Evolutionary conservation across 179 eudicot species (phyloP).

Genomic region (Carnegiea gigantea): DNA sequence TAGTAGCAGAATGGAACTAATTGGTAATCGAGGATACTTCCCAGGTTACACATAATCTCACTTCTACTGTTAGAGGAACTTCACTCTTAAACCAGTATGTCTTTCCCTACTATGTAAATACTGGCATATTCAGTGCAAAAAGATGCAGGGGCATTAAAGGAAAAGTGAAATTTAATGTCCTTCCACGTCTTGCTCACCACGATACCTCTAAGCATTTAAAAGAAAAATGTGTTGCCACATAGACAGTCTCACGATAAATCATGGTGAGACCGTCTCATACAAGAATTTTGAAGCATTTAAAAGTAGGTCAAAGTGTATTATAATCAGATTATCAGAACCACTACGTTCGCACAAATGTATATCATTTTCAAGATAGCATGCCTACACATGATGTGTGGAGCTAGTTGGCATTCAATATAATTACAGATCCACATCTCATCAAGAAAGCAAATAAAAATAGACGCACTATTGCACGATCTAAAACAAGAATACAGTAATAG

Average conservation of each 20-base stretch:
- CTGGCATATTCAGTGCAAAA: neutral
- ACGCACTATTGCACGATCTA: neutral
- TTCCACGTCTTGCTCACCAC: no score
- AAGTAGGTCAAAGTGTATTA: neutral
- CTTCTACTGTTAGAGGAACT: no score
- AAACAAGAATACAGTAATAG: neutral
- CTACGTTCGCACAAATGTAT: neutral
- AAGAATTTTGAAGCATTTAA: neutral
- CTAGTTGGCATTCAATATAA: neutral
- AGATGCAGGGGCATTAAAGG: no score
- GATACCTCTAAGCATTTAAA: no score
- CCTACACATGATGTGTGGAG: neutral
- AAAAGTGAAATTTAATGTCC: no score
- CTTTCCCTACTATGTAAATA: neutral
- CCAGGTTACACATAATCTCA: neutral
- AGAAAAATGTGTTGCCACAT: conserved; percentile 5
- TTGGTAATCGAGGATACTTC: neutral
- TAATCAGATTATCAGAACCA: neutral
- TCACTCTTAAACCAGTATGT: no score
- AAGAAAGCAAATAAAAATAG: neutral
- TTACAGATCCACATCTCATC: conserved; percentile 1
- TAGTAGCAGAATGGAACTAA: neutral
- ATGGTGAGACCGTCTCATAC: no score
- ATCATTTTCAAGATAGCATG: neutral
- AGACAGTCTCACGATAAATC: neutral